Percentiles rank a stretch among this genome's conserved stretches.
Conservation (phyloP, 352 stramenopile genomes). For the Discostella stelligera region DNA sequence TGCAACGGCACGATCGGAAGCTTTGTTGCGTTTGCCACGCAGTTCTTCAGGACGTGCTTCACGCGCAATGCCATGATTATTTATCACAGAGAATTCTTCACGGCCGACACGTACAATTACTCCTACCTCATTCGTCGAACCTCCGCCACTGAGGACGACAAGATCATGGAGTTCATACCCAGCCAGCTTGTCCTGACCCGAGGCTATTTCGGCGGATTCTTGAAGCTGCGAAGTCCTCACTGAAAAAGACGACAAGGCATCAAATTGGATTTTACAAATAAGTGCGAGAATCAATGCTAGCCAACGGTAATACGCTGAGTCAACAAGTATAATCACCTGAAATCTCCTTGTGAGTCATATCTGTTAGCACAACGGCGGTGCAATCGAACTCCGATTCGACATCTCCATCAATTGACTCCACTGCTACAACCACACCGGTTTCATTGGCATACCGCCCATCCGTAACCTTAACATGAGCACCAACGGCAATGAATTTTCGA, state of each 20-base stretch:
- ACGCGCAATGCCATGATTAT: conserved; percentile 80
- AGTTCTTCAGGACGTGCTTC: conserved; percentile 82
- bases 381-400: conserved; percentile 61
- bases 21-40: conserved; percentile 79
- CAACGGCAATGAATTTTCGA: conserved; percentile 81
- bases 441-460: conserved; percentile 83
- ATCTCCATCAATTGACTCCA: conserved; percentile 77
- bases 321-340: conserved; percentile 43
- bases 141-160: conserved; percentile 80
- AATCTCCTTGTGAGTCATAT: conserved; percentile 85
- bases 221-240: conserved; percentile 80
- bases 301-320: neutral
- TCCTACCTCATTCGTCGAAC: conserved; percentile 81
- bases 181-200: conserved; percentile 79
- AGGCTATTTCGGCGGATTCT: conserved; percentile 81
- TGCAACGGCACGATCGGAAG: conserved; percentile 73
- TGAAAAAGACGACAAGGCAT: conserved; percentile 8
- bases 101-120: conserved; percentile 83
- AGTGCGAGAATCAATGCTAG: conserved; percentile 4
- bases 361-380: conserved; percentile 82
- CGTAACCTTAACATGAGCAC: conserved; percentile 83
- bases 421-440: conserved; percentile 81
- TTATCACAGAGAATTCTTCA: conserved; percentile 84
- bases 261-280: conserved; percentile 6
- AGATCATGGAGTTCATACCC: conserved; percentile 84